phyloP scores from a whole-genome alignment of 805 yeast genomes.

The Kodamaea kakaduensis region DNA sequence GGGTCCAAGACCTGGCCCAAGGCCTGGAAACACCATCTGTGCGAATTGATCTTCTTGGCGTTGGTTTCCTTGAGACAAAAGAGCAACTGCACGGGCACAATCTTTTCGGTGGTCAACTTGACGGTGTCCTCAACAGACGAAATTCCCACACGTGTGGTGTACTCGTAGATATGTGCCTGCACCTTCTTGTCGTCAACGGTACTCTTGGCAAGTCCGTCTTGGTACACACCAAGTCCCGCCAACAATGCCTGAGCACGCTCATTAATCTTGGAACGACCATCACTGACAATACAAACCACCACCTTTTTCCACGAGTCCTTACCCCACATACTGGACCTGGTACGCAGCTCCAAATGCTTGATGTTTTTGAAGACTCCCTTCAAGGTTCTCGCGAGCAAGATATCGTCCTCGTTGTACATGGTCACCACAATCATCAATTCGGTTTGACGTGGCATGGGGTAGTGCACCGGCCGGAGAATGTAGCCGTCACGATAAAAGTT shows the following conservation, averaged over 20 bases:
- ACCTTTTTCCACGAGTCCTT: slow-evolving; percentile 56
- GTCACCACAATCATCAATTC: slow-evolving; percentile 61
- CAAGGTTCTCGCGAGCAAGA: slow-evolving; percentile 55
- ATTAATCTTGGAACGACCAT: slow-evolving; percentile 63
- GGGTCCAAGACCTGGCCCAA: slow-evolving; percentile 56
- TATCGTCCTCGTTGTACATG: slow-evolving; percentile 66
- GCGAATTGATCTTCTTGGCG: slow-evolving; percentile 63
- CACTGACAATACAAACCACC: slow-evolving; percentile 60
- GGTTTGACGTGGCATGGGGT: slow-evolving; percentile 50
- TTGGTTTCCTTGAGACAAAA: slow-evolving; percentile 60
- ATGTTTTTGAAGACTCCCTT: slow-evolving; percentile 64
- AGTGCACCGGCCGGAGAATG: slow-evolving; percentile 52
- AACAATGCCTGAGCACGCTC: slow-evolving; percentile 58
- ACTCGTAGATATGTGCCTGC: slow-evolving; percentile 63
- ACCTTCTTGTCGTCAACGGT: slow-evolving; percentile 57
- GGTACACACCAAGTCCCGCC: slow-evolving; percentile 63
- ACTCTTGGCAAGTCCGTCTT: slow-evolving; percentile 61
- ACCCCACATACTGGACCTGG: slow-evolving; percentile 46
- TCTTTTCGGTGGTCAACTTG: slow-evolving; percentile 47
- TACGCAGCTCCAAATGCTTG: slow-evolving; percentile 49
- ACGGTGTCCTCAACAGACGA: slow-evolving; percentile 49
- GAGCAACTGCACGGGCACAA: slow-evolving; percentile 60
- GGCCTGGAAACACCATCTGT: slow-evolving; percentile 68
- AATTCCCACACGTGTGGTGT: slow-evolving; percentile 56
- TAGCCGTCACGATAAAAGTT: slow-evolving; percentile 55